These are phyloP conservation scores for Volvox carteri DNA, from an alignment of 163 green algal genomes.

Conservation along the genomic window DNA sequence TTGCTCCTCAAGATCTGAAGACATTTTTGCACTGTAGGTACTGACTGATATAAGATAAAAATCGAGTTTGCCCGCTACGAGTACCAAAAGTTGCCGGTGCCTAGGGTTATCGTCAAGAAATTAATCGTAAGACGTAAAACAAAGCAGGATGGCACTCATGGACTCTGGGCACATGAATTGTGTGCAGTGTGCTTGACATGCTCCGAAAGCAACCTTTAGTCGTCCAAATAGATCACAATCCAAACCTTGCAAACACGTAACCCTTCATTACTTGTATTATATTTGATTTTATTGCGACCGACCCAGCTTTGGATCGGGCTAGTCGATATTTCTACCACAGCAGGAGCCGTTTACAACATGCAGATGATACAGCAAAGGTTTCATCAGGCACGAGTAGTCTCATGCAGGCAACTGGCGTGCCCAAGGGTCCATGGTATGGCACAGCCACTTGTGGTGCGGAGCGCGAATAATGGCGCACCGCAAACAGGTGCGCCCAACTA, in stretches of 20 bases:
- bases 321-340: no score
- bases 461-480: conserved; percentile 15
- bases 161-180: conserved; percentile 13
- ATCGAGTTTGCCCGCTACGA: no score
- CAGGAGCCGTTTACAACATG: no score
- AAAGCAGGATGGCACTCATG: no score
- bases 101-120: no score
- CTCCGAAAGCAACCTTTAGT: neutral
- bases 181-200: neutral
- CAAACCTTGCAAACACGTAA: no score
- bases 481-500: conserved; percentile 37
- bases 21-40: neutral
- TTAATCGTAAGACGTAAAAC: no score
- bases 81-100: no score
- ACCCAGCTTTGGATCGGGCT: no score
- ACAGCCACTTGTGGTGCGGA: neutral
- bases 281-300: no score
- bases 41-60: no score
- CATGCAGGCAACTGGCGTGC: neutral
- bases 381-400: neutral
- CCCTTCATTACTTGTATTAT: no score
- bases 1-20: conserved; percentile 61
- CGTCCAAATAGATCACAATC: neutral
- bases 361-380: conserved; percentile 29
- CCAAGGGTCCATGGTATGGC: neutral